Conservation (phyloP, 176 grass and related monocot species). For the Echinochloa phyllopogon region DNA sequence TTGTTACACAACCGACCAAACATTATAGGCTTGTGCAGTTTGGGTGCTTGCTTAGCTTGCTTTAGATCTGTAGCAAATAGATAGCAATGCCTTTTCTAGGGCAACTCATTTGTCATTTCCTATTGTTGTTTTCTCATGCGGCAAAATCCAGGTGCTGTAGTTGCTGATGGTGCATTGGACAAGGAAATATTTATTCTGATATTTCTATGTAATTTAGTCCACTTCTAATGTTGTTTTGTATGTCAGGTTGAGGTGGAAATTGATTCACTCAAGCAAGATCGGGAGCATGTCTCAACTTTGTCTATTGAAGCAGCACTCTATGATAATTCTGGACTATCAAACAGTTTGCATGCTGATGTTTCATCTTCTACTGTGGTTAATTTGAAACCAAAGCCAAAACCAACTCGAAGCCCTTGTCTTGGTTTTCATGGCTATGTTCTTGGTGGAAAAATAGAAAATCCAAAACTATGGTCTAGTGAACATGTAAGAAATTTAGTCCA, state of each 20-base stretch:
- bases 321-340: constrained; percentile 63
- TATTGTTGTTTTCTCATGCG: constrained; percentile 15
- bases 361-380: constrained; percentile 56
- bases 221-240: constrained; percentile 6
- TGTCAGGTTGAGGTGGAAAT: constrained; percentile 93
- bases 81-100: background rate
- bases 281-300: constrained; percentile 58
- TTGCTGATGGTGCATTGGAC: constrained; percentile 15
- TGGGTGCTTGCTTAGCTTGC: background rate
- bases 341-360: constrained; percentile 43
- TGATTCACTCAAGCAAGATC: constrained; percentile 64
- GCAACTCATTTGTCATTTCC: constrained; percentile 4
- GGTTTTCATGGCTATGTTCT: constrained; percentile 82
- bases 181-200: constrained; percentile 28
- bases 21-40: background rate
- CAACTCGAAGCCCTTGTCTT: constrained; percentile 40
- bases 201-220: background rate
- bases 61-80: constrained; percentile 7
- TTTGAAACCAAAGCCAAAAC: constrained; percentile 64
- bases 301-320: constrained; percentile 82
- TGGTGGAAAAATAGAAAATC: constrained; percentile 82
- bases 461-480: constrained; percentile 98
- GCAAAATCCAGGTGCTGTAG: background rate
- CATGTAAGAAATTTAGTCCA: constrained; percentile 61
- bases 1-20: background rate